Evolutionary conservation across 345 rosid genomes (phyloP).

Genomic region (Brassica carinata): DNA sequence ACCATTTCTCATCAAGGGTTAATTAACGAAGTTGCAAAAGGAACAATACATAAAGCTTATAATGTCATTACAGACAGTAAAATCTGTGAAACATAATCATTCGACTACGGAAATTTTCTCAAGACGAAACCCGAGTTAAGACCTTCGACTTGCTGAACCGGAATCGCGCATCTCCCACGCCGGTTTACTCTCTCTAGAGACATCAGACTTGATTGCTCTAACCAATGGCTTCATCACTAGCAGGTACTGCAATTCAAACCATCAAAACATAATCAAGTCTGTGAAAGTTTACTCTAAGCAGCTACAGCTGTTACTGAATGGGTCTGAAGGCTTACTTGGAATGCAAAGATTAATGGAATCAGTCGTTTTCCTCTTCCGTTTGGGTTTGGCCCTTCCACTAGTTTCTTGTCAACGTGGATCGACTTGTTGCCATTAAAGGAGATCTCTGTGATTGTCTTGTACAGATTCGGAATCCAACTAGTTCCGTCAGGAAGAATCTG

Average conservation of each 20-base stretch:
- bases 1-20: background rate
- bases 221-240: conserved; percentile 47
- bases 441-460: conserved; percentile 49
- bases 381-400: conserved; percentile 60
- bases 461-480: conserved; percentile 55
- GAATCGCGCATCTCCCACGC: conserved; percentile 45
- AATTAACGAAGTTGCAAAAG: background rate
- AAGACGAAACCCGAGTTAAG: conserved; percentile 23
- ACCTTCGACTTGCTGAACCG: conserved; percentile 33
- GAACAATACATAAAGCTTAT: background rate
- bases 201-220: conserved; percentile 50
- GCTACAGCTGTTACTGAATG: no score
- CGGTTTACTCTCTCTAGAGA: conserved; percentile 44
- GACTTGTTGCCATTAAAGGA: conserved; percentile 47
- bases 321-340: conserved; percentile 47
- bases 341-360: conserved; percentile 50
- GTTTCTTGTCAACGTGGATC: conserved; percentile 55
- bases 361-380: conserved; percentile 51
- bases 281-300: no score
- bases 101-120: conserved; percentile 25
- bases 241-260: conserved; percentile 43
- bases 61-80: background rate
- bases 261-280: background rate
- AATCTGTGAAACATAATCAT: background rate
- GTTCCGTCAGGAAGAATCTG: conserved; percentile 60